Evolutionary conservation across 176 grass and related monocot species (phyloP), one percentile per base, ranked within the genome.

Genomic region (Zizania latifolia): DNA sequence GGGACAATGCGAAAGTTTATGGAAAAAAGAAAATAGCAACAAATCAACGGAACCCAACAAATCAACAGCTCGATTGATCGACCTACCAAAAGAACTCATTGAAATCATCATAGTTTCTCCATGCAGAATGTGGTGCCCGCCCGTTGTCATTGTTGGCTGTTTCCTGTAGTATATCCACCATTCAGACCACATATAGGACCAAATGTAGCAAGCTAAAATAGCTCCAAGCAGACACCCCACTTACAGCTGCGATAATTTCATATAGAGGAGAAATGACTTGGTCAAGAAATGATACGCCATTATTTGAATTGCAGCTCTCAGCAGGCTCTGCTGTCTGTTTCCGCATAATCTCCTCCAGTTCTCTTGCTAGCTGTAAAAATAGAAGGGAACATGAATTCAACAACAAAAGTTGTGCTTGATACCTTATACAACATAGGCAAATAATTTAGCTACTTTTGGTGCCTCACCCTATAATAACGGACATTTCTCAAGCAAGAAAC

Each of bases 71-170:
- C 43, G 35, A 65, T 76, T 32, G 41, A 53, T 75, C 14, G 1
- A 38, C 35, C 65, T 82, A 97, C 93, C 93, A 97, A 60, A 97
- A 97, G 48, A 93, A 93, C 74, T 97, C 93, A 59, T 97, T 97
- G 64, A 97, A 97, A 76, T 97, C 93, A 77, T 97, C 93, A 77
- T 97, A 97, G 75, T 97, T 97, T 89, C 93, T 90, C 93, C 93
- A 97, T 65, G 83, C 93, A 79, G 93, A 97, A 90, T 97, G 93
- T 40, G 93, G 69, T 77, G 93, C 90, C 6, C 69, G 85, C 11
- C 93, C 93, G 34, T 92, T 84, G 58, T 85, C 67, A 85, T 84
- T 97, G 70, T 90, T 93, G 24, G 70, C 62, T 75, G 93, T 85
- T 88, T 97, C 93, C 93, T 97, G 90, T 69, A 90, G 76, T 17